A percentile compares a stretch with the other conserved stretches of the same genome.
phyloP scores from a whole-genome alignment of 768 basidiomycete genomes.

The Austroboletus festivus region DNA sequence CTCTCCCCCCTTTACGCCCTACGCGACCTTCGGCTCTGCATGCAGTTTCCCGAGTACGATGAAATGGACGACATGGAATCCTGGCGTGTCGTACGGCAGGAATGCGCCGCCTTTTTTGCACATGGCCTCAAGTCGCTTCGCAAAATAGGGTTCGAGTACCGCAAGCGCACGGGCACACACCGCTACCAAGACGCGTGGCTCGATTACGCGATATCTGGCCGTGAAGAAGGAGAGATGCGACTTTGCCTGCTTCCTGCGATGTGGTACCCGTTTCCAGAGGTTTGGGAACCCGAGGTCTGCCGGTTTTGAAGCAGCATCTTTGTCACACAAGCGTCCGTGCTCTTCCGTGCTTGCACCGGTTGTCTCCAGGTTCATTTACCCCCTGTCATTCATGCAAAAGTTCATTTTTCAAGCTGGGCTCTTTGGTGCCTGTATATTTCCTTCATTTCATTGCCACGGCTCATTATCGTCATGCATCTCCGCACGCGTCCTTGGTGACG shows the following conservation, averaged over 20 bases:
- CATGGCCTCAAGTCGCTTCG: conserved; percentile 30
- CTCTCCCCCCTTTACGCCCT: conserved; percentile 27
- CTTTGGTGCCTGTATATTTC: conserved; percentile 10
- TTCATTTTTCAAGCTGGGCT: conserved; percentile 13
- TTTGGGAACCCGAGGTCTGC: conserved; percentile 28
- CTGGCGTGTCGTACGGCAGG: conserved; percentile 29
- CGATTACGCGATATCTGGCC: conserved; percentile 28
- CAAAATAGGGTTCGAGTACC: conserved; percentile 35
- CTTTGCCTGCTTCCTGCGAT: conserved; percentile 24
- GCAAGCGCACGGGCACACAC: conserved; percentile 35
- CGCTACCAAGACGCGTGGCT: conserved; percentile 37
- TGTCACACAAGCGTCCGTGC: no score
- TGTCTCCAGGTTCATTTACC: no score
- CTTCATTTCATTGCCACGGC: not conserved
- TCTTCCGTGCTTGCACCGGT: no score
- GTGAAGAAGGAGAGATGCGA: conserved; percentile 17
- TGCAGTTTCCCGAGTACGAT: conserved; percentile 37
- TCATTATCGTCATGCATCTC: conserved; percentile 18
- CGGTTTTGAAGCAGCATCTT: conserved; percentile 19
- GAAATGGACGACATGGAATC: conserved; percentile 31
- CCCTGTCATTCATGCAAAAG: no score
- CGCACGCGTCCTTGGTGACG: conserved; percentile 10
- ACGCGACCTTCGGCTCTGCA: conserved; percentile 32
- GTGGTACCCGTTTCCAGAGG: conserved; percentile 36
- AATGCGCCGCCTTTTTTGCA: conserved; percentile 30